Evolutionary conservation across 1,284 basidiomycete species (phyloP).

Genomic region (Boletus holoroseus): DNA sequence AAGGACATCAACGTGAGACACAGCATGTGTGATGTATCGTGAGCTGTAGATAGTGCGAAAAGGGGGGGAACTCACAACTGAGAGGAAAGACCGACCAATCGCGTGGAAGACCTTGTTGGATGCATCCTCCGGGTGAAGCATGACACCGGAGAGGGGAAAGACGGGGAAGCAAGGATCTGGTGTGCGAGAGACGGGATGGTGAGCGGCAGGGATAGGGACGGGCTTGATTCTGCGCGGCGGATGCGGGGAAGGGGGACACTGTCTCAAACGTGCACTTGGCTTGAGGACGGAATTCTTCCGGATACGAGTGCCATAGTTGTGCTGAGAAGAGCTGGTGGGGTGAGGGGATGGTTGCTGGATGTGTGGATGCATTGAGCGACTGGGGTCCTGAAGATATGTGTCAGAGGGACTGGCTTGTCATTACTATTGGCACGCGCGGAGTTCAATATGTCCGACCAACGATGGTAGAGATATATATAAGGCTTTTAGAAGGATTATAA

Average conservation of each 20-base stretch:
- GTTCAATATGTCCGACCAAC: conserved; percentile 38
- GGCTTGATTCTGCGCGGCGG: conserved; percentile 38
- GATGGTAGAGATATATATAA: conserved; percentile 28
- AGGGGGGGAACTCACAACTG: conserved; percentile 50
- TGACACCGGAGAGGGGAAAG: conserved; percentile 59
- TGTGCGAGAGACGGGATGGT: conserved; percentile 12
- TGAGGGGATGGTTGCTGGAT: conserved; percentile 23
- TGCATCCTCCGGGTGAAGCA: conserved; percentile 67
- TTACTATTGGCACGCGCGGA: conserved; percentile 15
- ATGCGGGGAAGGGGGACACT: conserved; percentile 33
- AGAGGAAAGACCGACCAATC: conserved; percentile 63
- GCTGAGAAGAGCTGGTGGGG: conserved; percentile 17
- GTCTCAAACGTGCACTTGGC: conserved; percentile 46
- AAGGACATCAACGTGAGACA: conserved; percentile 4
- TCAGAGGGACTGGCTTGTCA: conserved; percentile 20
- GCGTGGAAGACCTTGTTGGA: conserved; percentile 64
- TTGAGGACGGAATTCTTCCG: conserved; percentile 49
- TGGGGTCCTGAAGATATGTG: conserved; percentile 22
- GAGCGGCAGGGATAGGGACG: conserved; percentile 22
- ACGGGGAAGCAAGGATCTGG: conserved; percentile 19
- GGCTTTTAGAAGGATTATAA: conserved; percentile 24
- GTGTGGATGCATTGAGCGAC: conserved; percentile 32
- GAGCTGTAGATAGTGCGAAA: conserved; percentile 12
- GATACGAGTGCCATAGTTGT: conserved; percentile 50
- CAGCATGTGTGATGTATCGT: conserved; percentile 12